Evolutionary conservation across 352 stramenopile genomes (phyloP), one percentile per base, ranked within the genome.

Genomic region (Globisporangium spiculum): DNA sequence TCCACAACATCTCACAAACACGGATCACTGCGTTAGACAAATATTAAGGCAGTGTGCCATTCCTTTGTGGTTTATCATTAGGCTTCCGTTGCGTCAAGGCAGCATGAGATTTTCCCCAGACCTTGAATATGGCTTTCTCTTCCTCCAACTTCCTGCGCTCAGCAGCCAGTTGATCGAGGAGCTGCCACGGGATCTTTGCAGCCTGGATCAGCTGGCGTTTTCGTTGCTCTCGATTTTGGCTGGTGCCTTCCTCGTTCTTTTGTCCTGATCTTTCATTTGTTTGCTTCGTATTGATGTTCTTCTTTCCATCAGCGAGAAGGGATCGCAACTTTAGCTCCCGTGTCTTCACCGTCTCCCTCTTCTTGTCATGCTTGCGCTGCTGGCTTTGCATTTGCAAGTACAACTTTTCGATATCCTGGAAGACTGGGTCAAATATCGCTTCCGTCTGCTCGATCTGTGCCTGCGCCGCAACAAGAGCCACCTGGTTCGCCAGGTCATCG

Each of bases 101-200:
- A 4, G 59, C 34, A 30, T 67, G 66, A 1, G 70, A 12, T 56
- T 78, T 87, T 9, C 69, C 67, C 84, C 83, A 90, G 1, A 75
- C 66, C 56, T 84, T 80, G 65, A 90, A 92, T 59, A 91, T 77
- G 0, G 70, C 66, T 59, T 87, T 90, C 66, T 92, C 86, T 14
- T 81, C 75, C 5, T 78, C 79, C 6, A 91, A 54, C 36, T 78
- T 78, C 30, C 72, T 67, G 0, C 76, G 72, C 30, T 92, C 82
- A 6, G 74, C 76, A 2, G 75, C 73, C 12, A 94, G 30, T 30
- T 92, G 75, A 34, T 94, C 86, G 0, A 94, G 70, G 4, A 94
- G 66, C 56, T 88, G 71, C 84, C 86, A 93, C 30, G 86, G 85
- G 30, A 93, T 79, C 60, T 85, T 81, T 9, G 81, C 83, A 36